Base-by-base conservation (phyloP, 179 eudicot genomes). In the Gypsophila paniculata region DNA sequence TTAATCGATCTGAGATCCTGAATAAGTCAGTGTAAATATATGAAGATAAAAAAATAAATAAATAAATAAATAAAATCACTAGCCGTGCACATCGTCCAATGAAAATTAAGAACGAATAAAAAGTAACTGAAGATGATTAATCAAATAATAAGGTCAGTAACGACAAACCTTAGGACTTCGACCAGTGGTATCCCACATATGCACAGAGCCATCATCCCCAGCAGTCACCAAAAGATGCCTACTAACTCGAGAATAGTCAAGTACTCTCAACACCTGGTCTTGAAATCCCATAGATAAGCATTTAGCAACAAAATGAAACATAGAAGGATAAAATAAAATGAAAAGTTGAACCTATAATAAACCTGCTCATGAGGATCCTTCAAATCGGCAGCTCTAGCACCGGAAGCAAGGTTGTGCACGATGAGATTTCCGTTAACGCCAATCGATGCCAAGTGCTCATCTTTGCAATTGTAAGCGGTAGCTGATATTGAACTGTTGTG, bases 161-260 rank as follows among this genome's bases (percentile, higher is more conserved):
- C 17, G 8, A 49, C 86, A 75, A 75, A 93, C 98, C 97, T 93
- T 93, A 53, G 96, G 98, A 77, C 77, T 86, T 75, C 90, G 87
- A 70, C 89, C 90, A 34, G 96, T 89, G 77, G 97, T 88, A 82
- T 93, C 98, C 98, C 98, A 93, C 82, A 93, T 54, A 82, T 91
- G 90, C 72, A 93, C 76, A 36, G 98, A 91, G 32, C 98, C 98
- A 86, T 93, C 97, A 83, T 93, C 98, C 60, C 98, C 98, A 71
- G 98, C 97, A 44, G 98, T 93, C 32, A 86, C 97, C 84, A 93
- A 81, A 72, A 89, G 88, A 82, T 91, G 96, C 79, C 98, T 83
- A 85, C 97, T 93, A 70, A 65, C 81, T 85, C 89, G 85, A 81
- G 98, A 93, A 85, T 91, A 93, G 83, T 93, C 97, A 85, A 93